Conservation (phyloP, 139 green algal species). For the Chlamydomonas sp. region DNA sequence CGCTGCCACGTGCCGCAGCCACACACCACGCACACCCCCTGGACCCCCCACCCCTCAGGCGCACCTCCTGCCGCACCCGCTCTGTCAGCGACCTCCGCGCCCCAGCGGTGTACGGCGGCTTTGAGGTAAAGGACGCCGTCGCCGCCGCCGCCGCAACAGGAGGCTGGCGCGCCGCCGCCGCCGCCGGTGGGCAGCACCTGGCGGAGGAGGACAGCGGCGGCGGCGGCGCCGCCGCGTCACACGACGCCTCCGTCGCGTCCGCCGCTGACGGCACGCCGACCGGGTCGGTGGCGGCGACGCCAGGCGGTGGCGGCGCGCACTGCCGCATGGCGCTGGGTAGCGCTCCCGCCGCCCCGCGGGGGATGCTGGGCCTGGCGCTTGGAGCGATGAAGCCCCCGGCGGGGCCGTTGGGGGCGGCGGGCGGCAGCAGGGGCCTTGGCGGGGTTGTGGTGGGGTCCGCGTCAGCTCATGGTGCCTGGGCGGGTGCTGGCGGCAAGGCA, state of each 20-base stretch:
- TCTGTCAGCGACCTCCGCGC: slow-evolving; percentile 32
- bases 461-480: background rate
- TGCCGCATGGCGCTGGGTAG: background rate
- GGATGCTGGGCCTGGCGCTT: slow-evolving; percentile 41
- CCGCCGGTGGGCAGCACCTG: background rate
- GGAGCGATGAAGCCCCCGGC: background rate
- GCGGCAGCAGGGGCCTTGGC: background rate
- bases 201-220: background rate
- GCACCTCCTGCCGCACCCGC: slow-evolving; percentile 8
- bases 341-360: slow-evolving; percentile 23
- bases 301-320: background rate
- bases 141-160: slow-evolving; percentile 11
- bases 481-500: too few species aligned
- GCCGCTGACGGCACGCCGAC: background rate
- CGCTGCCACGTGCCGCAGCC: background rate
- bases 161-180: background rate
- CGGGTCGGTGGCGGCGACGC: background rate
- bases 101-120: slow-evolving; percentile 29
- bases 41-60: background rate
- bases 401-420: too few species aligned
- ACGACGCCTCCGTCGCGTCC: background rate
- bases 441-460: background rate
- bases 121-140: slow-evolving; percentile 21
- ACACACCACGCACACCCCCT: background rate
- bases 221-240: background rate